Evolutionary conservation across 164 flowering plant genomes (phyloP), one percentile per base, ranked within the genome.

Genomic region (Magnolia kwangsiensis): DNA sequence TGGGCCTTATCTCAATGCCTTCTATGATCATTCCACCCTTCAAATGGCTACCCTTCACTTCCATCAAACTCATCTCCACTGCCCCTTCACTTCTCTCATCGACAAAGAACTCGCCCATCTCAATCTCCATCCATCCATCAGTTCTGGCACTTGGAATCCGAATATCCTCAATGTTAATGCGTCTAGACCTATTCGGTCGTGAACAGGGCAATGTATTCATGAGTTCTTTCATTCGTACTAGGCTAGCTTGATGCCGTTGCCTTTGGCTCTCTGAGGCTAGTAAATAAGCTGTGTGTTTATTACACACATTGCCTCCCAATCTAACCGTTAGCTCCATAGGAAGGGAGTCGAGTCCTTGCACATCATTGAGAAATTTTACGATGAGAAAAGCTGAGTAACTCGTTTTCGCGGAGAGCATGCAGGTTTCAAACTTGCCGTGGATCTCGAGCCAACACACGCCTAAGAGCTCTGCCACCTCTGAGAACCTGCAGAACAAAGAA

Each of bases 1-100:
- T 86, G 13, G 94, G 94, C 78, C 90, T 81, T 11, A 92, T 72
- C 78, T 92, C 94, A 65, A 92, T 83, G 0, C 97, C 93, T 80
- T 92, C 82, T 13, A 92, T 65, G 37, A 89, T 72, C 16, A 92
- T 80, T 4, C 97, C 92, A 13, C 81, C 49, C 79, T 90, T 92
- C 85, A 83, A 83, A 14, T 82, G 45, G 2, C 85, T 83, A 5
- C 73, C 81, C 2, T 67, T 74, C 10, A 84, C 71, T 81, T 88
- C 91, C 77, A 51, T 37, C 70, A 89, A 61, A 20, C 76, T 59
- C 80, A 88, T 78, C 72, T 88, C 86, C 72, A 92, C 74, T 14
- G 84, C 88, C 29, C 77, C 84, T 31, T 81, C 84, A 9, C 81
- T 84, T 21, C 75, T 80, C 1, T 71, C 74, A 0, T 67, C 83